phyloP scores from a whole-genome alignment of 1,284 basidiomycete species.

The Somion occarium region DNA sequence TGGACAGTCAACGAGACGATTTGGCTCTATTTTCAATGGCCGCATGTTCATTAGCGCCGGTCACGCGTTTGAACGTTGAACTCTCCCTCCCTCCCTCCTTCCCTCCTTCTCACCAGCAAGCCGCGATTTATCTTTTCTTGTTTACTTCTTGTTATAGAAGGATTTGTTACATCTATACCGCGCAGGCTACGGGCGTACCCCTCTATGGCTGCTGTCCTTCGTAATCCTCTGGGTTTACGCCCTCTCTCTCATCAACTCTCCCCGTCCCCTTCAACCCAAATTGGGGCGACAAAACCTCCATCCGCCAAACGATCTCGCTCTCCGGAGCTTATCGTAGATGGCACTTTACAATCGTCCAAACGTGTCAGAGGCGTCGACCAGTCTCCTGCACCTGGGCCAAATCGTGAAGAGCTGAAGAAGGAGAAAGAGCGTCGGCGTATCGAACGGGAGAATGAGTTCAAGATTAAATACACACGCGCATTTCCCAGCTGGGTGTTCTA shows the following conservation, averaged over 20 bases:
- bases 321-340: conserved; percentile 47
- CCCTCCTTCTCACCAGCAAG: too few species aligned
- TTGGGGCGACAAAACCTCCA: conserved; percentile 16
- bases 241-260: conserved; percentile 18
- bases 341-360: conserved; percentile 29
- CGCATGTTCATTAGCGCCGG: too few species aligned
- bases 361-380: conserved; percentile 29
- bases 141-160: neutral
- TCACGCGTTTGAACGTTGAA: too few species aligned
- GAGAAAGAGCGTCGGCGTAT: conserved; percentile 38
- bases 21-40: too few species aligned
- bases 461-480: conserved; percentile 76
- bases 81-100: neutral
- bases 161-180: neutral
- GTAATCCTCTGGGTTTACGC: conserved; percentile 23
- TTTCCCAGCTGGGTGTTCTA: conserved; percentile 87
- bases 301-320: conserved; percentile 58
- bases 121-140: neutral
- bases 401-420: conserved; percentile 24
- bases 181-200: neutral
- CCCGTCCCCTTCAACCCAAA: conserved; percentile 17
- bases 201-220: conserved; percentile 17
- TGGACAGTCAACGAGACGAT: too few species aligned
- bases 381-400: conserved; percentile 20
- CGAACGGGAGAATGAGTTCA: conserved; percentile 71